Evolutionary conservation across 148 eudicot genomes (phyloP).

Genomic region (Hydrangea macrophylla): DNA sequence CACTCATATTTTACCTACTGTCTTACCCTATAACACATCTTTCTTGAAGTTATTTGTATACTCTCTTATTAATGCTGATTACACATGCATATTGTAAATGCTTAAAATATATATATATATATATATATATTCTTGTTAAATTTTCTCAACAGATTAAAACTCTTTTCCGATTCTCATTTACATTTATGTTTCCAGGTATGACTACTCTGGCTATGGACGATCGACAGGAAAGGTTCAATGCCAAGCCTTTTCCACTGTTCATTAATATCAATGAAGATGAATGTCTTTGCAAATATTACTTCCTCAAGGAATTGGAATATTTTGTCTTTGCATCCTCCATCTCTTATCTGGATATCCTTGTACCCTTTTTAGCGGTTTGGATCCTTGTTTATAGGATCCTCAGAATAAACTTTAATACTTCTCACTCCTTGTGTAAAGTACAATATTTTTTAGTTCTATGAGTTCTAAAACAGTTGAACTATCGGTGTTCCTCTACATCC

Average conservation of each 20-base stretch:
- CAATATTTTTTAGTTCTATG: no score
- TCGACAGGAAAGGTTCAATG: slow-evolving; percentile 88
- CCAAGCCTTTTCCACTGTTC: slow-evolving; percentile 1
- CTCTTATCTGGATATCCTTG: background rate
- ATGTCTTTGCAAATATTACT: background rate
- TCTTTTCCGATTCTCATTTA: slow-evolving; percentile 6
- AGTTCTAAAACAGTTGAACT: no score
- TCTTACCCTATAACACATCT: background rate
- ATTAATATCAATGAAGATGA: background rate
- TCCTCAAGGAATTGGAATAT: background rate
- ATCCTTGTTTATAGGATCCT: background rate
- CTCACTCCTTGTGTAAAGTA: background rate
- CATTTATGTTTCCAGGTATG: slow-evolving; percentile 58
- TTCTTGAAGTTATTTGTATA: background rate
- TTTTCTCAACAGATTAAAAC: background rate
- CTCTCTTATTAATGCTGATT: background rate
- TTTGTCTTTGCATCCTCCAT: background rate
- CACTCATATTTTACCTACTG: background rate
- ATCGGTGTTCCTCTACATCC: no score
- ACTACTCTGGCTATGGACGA: slow-evolving; percentile 96
- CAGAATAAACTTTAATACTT: background rate
- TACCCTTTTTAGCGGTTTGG: background rate
- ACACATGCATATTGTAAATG: background rate
- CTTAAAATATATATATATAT: no score
- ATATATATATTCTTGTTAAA: background rate